Conservation (phyloP, 495 filamentous ascomycete species). For the Aspergillus sclerotiicarbonarius region DNA sequence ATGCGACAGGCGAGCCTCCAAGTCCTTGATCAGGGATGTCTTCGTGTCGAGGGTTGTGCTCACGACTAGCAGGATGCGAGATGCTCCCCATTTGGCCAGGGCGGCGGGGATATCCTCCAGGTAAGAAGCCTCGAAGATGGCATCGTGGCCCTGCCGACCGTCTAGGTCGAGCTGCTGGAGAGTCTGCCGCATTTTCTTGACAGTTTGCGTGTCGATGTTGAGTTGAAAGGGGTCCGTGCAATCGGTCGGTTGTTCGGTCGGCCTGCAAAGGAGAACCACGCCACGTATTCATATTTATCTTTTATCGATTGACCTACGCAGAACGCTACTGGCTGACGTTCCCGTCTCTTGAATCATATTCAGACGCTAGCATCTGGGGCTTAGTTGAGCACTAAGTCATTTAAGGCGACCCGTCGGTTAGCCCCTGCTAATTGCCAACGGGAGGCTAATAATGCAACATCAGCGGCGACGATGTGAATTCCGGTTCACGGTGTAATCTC, state of each 20-base stretch:
- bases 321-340: too few species aligned
- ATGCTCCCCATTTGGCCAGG: background rate
- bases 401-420: too few species aligned
- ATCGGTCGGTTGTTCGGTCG: background rate
- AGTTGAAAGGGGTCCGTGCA: background rate
- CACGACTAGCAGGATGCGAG: constrained; percentile 2
- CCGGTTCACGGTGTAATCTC: too few species aligned
- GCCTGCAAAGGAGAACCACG: too few species aligned
- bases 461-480: too few species aligned
- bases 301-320: too few species aligned
- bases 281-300: too few species aligned
- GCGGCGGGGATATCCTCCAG: background rate
- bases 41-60: constrained; percentile 3
- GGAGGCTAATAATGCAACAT: too few species aligned
- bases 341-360: too few species aligned
- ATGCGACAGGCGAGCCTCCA: background rate
- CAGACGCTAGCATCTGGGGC: too few species aligned
- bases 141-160: background rate
- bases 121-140: constrained; percentile 3
- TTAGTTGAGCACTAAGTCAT: too few species aligned
- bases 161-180: constrained; percentile 1
- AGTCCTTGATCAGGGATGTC: background rate
- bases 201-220: background rate
- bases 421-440: too few species aligned
- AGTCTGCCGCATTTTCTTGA: background rate